Evolutionary conservation across 1,284 basidiomycete species (phyloP), one percentile per base, ranked within the genome.

Genomic region (Trichosporon ovoides): DNA sequence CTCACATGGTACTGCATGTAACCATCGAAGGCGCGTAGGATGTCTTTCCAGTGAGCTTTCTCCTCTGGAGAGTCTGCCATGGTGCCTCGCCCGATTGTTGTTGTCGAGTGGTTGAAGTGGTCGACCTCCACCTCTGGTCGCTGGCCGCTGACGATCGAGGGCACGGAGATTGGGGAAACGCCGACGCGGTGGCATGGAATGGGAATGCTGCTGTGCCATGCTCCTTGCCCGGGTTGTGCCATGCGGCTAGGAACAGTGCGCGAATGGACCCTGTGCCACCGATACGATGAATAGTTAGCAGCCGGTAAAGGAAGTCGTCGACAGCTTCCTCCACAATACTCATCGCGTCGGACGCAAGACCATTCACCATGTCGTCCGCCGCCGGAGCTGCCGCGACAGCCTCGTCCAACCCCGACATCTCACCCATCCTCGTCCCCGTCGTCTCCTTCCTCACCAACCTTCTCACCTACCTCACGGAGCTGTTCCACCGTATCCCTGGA

Each of bases 401-500:
- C 24, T 51, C 57, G 33, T 31, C 60, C 33, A 49, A 58, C 31
- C 56, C 62, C 12, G 73, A 75, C 43, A 71, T 76, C 53, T 67
- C 74, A 10, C 68, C 71, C 11, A 65, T 68, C 14, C 65, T 76
- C 19, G 36, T 77, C n/a, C 71, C 73, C 7, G 18, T 75, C 35
- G 57, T 77, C 43, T 56, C 64, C 19, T 54, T 71, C 57, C 65
- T 77, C 34, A 67, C 69, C 1, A 63, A 66, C 14, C 49, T 63
- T 7, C 61, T 74, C 50, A 50, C 63, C 38, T 64, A 61, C 31
- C 36, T 73, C 12, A 57, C 63, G 22, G 36, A 62, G 22, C 38
- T 62, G n/a, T 72, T 80, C 61, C 66, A 74, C 40, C 65, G 70
- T 57, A 79, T 96, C 31, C 94, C 93, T 3, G 93, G 94, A 53